phyloP scores from a whole-genome alignment of 192 early-diverging fungal genomes.

The Umbelopsis sp. region DNA sequence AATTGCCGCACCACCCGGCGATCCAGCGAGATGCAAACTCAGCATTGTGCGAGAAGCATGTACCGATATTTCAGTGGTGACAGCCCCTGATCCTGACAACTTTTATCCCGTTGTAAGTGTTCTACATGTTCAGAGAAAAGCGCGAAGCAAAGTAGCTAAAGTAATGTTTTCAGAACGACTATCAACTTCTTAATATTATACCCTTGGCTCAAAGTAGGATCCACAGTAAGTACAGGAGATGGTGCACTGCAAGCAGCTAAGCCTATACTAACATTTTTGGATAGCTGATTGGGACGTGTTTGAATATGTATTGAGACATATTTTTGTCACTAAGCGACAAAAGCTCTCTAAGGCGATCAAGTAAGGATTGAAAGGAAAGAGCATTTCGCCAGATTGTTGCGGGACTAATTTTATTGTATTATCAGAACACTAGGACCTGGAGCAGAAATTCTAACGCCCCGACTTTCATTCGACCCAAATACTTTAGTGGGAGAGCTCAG shows the following conservation, averaged over 20 bases:
- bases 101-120: constrained; percentile 36
- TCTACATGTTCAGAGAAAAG: not conserved
- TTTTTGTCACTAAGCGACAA: constrained; percentile 39
- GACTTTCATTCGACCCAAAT: constrained; percentile 48
- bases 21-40: constrained; percentile 35
- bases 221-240: constrained; percentile 19
- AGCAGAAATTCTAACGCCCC: constrained; percentile 50
- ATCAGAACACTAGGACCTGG: constrained; percentile 53
- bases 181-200: constrained; percentile 37
- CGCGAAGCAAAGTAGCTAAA: not conserved
- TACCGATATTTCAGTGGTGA: constrained; percentile 25
- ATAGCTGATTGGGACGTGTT: constrained; percentile 46
- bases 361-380: constrained; percentile 21
- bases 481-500: constrained; percentile 46
- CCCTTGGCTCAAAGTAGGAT: constrained; percentile 28
- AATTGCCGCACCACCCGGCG: constrained; percentile 25
- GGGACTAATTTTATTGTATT: too few species aligned
- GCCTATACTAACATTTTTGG: not conserved
- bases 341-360: constrained; percentile 38
- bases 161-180: constrained; percentile 15
- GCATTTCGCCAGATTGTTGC: too few species aligned
- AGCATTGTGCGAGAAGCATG: constrained; percentile 37
- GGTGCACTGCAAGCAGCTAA: not conserved
- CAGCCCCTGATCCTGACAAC: not conserved
- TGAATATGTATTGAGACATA: constrained; percentile 43